Percentiles rank a stretch among this genome's conserved stretches.
Conservation (phyloP, 352 stramenopile genomes). For the Phytophthora pluvialis region DNA sequence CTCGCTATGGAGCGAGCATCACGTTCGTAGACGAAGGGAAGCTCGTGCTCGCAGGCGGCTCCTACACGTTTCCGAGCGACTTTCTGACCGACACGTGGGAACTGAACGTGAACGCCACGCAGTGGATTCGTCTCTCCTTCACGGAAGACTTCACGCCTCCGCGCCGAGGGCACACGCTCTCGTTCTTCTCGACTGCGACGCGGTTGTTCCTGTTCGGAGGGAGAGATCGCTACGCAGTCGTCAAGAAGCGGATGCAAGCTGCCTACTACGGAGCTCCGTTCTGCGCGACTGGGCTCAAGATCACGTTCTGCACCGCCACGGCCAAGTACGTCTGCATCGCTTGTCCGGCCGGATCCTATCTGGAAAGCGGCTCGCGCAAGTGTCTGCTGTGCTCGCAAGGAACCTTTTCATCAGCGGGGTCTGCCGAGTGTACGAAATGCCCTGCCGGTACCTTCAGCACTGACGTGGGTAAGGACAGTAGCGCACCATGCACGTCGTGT, state of each 20-base stretch:
- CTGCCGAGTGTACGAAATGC: conserved; percentile 54
- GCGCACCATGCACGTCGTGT: conserved; percentile 50
- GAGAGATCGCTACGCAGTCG: conserved; percentile 65
- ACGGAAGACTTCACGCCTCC: conserved; percentile 51
- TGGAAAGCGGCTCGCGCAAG: conserved; percentile 60
- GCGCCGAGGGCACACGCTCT: conserved; percentile 61
- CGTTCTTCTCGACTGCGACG: conserved; percentile 41
- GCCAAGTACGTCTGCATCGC: conserved; percentile 70
- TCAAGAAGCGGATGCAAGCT: conserved; percentile 56
- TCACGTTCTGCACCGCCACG: conserved; percentile 57
- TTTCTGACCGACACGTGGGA: conserved; percentile 79
- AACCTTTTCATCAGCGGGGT: conserved; percentile 50
- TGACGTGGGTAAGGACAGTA: conserved; percentile 42
- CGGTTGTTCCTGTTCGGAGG: conserved; percentile 66
- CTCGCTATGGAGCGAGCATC: conserved; percentile 63
- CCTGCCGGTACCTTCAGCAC: conserved; percentile 59
- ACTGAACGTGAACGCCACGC: conserved; percentile 67
- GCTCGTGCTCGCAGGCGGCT: conserved; percentile 63
- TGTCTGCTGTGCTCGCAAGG: conserved; percentile 54
- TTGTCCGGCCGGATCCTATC: conserved; percentile 61
- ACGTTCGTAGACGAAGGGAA: conserved; percentile 68
- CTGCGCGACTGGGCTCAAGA: conserved; percentile 51
- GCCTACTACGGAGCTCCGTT: conserved; percentile 62
- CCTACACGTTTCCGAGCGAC: conserved; percentile 78
- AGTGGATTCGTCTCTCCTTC: conserved; percentile 70